A percentile compares a stretch with the other conserved stretches of the same genome.
Conservation (phyloP, 2,329 filamentous ascomycete species). For the Penicillium sp. region DNA sequence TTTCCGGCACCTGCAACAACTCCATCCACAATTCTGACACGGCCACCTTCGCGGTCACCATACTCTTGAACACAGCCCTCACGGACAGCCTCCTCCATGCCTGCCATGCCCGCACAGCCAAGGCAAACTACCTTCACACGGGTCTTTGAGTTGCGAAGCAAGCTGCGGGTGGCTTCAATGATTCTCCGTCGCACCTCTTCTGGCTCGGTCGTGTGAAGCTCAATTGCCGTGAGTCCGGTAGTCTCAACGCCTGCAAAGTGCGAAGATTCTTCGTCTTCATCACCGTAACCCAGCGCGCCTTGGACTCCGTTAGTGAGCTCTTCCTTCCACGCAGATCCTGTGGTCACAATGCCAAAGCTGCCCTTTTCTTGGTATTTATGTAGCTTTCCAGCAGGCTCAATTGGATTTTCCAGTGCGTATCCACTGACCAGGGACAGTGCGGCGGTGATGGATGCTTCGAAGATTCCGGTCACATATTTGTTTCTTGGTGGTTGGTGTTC, state of each 20-base stretch:
- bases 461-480: constrained; percentile 75
- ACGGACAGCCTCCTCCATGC: constrained; percentile 75
- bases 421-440: constrained; percentile 59
- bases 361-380: constrained; percentile 43
- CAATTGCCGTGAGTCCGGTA: constrained; percentile 76
- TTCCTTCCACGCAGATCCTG: constrained; percentile 78
- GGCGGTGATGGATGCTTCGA: constrained; percentile 75
- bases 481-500: constrained; percentile 23
- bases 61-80: constrained; percentile 66
- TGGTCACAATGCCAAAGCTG: constrained; percentile 84
- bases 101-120: constrained; percentile 90
- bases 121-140: constrained; percentile 72
- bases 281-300: constrained; percentile 59
- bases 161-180: constrained; percentile 66
- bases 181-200: constrained; percentile 68
- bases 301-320: constrained; percentile 69
- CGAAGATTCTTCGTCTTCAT: constrained; percentile 32
- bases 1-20: constrained; percentile 42
- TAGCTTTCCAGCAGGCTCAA: constrained; percentile 14
- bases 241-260: constrained; percentile 80
- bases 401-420: constrained; percentile 30
- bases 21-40: constrained; percentile 76
- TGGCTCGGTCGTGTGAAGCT: constrained; percentile 71
- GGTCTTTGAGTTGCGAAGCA: constrained; percentile 56
- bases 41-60: constrained; percentile 59